Evolutionary conservation across 106 monocot species (phyloP).

Genomic region (Dendrobium catenatum): DNA sequence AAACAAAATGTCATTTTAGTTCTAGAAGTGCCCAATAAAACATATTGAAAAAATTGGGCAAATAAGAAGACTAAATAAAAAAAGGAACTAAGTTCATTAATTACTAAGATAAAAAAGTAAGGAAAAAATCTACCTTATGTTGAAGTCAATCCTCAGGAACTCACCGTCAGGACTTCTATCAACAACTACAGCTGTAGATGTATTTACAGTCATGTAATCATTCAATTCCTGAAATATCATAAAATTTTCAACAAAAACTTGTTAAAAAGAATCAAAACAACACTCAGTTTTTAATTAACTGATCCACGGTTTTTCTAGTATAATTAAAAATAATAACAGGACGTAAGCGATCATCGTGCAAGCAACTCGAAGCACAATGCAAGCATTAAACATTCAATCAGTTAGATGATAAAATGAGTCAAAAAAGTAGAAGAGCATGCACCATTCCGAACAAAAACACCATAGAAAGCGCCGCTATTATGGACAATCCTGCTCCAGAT

Average conservation of each 20-base stretch:
- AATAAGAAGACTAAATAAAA: neutral
- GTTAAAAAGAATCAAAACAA: neutral
- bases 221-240: slow-evolving; percentile 57
- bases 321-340: neutral
- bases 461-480: slow-evolving; percentile 70
- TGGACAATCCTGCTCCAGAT: slow-evolving; percentile 89
- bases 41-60: neutral
- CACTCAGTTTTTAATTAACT: neutral
- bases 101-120: neutral
- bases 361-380: neutral
- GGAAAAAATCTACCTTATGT: slow-evolving; percentile 57
- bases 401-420: neutral
- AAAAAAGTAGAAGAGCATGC: slow-evolving; percentile 3
- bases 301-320: neutral
- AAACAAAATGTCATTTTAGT: neutral
- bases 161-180: slow-evolving; percentile 87
- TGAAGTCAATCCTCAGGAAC: slow-evolving; percentile 92
- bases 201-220: slow-evolving; percentile 66
- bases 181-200: slow-evolving; percentile 78
- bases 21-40: neutral
- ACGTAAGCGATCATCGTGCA: neutral
- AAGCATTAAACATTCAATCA: neutral
- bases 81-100: neutral
- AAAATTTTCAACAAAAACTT: neutral
- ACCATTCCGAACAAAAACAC: slow-evolving; percentile 99